These are phyloP conservation scores for Canariomyces notabilis DNA, from an alignment of 2,329 filamentous ascomycete species.

Conservation along the genomic window DNA sequence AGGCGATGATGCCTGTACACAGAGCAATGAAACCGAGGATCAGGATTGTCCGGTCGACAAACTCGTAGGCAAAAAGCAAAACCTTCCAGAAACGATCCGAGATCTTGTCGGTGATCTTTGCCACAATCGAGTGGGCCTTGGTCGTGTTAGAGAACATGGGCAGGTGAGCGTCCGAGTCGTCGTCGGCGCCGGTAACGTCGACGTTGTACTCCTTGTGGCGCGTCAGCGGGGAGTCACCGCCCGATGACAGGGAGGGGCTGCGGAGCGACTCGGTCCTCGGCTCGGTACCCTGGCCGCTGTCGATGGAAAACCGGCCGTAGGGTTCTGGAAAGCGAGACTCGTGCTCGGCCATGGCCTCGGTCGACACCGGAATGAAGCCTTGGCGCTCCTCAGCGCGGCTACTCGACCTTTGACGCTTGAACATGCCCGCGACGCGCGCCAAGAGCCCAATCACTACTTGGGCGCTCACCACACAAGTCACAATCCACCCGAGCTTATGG, in stretches of 20 bases:
- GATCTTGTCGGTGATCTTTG: slow-evolving; percentile 50
- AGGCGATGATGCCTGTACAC: slow-evolving; percentile 67
- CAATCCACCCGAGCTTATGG: slow-evolving; percentile 80
- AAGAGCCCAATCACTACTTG: slow-evolving; percentile 67
- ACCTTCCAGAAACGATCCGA: slow-evolving; percentile 53
- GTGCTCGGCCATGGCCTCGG: slow-evolving; percentile 49
- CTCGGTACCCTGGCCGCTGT: slow-evolving; percentile 72
- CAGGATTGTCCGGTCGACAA: slow-evolving; percentile 72
- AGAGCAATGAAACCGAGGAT: slow-evolving; percentile 72
- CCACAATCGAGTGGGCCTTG: slow-evolving; percentile 47
- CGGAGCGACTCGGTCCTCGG: slow-evolving; percentile 61
- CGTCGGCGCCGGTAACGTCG: slow-evolving; percentile 40
- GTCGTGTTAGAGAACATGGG: slow-evolving; percentile 39
- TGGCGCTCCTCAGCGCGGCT: slow-evolving; percentile 42
- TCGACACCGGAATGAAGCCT: slow-evolving; percentile 59
- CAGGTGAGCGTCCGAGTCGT: slow-evolving; percentile 42
- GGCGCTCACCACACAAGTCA: slow-evolving; percentile 64
- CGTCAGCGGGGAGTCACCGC: slow-evolving; percentile 42
- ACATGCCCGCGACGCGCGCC: slow-evolving; percentile 51
- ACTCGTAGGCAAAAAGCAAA: slow-evolving; percentile 56
- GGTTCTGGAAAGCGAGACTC: slow-evolving; percentile 37
- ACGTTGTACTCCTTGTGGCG: slow-evolving; percentile 46
- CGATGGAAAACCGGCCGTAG: slow-evolving; percentile 58
- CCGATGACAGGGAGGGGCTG: slow-evolving; percentile 60
- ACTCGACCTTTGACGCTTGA: slow-evolving; percentile 24